Conservation (phyloP, 2,329 filamentous ascomycete genomes). For the Monilinia laxa region DNA sequence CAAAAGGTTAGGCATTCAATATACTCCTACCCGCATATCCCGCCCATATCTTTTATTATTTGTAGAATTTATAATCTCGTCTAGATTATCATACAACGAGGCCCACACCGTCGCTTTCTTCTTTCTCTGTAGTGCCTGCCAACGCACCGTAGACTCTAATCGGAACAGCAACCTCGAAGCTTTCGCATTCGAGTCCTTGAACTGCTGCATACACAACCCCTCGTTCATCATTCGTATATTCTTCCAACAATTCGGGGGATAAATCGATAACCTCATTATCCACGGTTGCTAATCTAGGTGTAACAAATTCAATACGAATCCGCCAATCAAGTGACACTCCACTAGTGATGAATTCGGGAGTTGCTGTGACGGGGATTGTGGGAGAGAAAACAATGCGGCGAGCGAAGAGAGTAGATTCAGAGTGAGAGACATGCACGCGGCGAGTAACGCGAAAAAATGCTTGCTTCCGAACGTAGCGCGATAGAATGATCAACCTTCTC, state of each 20-base stretch:
- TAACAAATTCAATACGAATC: constrained; percentile 88
- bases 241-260: constrained; percentile 62
- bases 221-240: constrained; percentile 74
- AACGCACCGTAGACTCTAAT: constrained; percentile 72
- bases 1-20: neutral
- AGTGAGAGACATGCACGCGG: constrained; percentile 73
- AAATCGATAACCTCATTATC: constrained; percentile 42
- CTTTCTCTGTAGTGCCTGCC: constrained; percentile 23
- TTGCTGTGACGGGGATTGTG: constrained; percentile 78
- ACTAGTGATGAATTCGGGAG: constrained; percentile 88
- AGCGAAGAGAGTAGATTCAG: constrained; percentile 81
- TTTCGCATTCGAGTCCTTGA: constrained; percentile 79
- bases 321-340: constrained; percentile 88
- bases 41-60: constrained; percentile 13
- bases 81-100: constrained; percentile 10
- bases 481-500: constrained; percentile 80
- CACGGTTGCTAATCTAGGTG: constrained; percentile 54
- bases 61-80: constrained; percentile 1
- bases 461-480: constrained; percentile 80
- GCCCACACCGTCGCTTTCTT: constrained; percentile 13
- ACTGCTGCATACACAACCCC: constrained; percentile 75
- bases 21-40: constrained; percentile 1
- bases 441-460: constrained; percentile 85
- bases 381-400: constrained; percentile 77
- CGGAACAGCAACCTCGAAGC: constrained; percentile 85